Base-by-base conservation (phyloP, 2,329 filamentous ascomycete species). In the Ceratocystis alfenasii region DNA sequence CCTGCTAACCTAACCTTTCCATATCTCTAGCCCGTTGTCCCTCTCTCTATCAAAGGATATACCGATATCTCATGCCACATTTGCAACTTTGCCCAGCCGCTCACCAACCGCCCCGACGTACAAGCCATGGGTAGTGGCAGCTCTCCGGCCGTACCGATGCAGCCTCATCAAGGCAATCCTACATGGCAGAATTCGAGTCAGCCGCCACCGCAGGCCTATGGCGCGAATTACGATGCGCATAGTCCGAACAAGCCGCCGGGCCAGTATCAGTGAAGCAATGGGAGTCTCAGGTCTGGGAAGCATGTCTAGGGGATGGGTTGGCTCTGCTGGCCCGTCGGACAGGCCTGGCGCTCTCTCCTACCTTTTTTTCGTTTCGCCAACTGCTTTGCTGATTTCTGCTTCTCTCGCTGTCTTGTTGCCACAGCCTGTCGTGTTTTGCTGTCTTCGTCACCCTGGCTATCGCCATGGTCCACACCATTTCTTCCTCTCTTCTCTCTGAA, bases 81-180 rank as follows among this genome's bases (percentile, higher is more conserved):
- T 74, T 93, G 88, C 80, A 84, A 87, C 73, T 91, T 90, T 73
- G 81, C 83, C 69, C 87, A 92, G 73, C 83, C 84, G 8, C 78
- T 87, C 65, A 78, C 82, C 69, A 78, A 80, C 70, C 77, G 83
- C 15, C 80, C 76, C 12, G 83, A 85, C 68, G 81, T 85, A 62
- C 77, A 79, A 72, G 77, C 76, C 65, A 81, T 84, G 77, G 75
- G 73, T 6, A 75, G 76, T 60, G 77, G 76, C 41, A 77, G 75
- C n/a, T 74, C 71, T 44, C 70, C 71, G 12, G 70, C 69, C 46
- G 55, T 55, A 22, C 59, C 59, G 17, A 57, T 50, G 33, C 63
- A 45, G 55, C 63, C 63, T 20, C 60, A 66, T 5, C 67, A 68
- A 44, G 66, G 66, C 17, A 66, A 68, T 69, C 76, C 74, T 22